Percentiles rank a stretch among this genome's conserved stretches.
Conservation (phyloP, 257 asterid species). For the Striga asiatica region DNA sequence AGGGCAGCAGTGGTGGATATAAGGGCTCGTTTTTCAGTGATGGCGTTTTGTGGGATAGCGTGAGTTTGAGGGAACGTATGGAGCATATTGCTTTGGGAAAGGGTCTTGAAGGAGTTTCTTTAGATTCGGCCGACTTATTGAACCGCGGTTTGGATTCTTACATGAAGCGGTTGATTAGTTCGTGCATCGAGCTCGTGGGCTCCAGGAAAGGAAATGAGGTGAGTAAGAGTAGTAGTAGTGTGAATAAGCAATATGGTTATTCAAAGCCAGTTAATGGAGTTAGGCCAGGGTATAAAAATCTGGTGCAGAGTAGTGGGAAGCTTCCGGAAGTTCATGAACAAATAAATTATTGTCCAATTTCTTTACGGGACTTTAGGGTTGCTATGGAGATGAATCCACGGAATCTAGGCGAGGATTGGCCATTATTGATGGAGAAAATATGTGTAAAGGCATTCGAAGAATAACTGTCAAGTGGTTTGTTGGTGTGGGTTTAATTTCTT, state of each 20-base stretch:
- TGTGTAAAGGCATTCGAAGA: conserved; percentile 11
- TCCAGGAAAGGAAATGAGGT: conserved; percentile 48
- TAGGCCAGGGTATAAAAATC: conserved; percentile 50
- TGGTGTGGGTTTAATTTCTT: conserved; percentile 9
- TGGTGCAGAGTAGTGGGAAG: conserved; percentile 37
- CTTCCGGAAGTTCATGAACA: no score
- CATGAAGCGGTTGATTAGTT: conserved; percentile 61
- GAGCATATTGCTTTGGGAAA: conserved; percentile 59
- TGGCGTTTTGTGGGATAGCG: conserved; percentile 57
- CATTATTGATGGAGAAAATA: neutral
- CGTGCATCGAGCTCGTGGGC: conserved; percentile 60
- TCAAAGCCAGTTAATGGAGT: conserved; percentile 62
- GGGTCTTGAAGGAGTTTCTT: conserved; percentile 84
- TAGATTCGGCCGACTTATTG: conserved; percentile 63
- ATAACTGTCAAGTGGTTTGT: neutral
- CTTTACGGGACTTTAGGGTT: conserved; percentile 78
- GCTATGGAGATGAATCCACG: conserved; percentile 90
- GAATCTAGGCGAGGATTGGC: conserved; percentile 33
- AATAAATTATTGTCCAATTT: conserved; percentile 42
- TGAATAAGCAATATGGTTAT: conserved; percentile 24
- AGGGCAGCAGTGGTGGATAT: conserved; percentile 37
- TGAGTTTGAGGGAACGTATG: conserved; percentile 62
- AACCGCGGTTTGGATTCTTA: conserved; percentile 73
- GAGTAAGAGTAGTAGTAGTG: conserved; percentile 16
- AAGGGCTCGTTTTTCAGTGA: conserved; percentile 24